Evolutionary conservation across 768 basidiomycete species (phyloP), one percentile per base, ranked within the genome.

Genomic region (Lentinula aciculospora): DNA sequence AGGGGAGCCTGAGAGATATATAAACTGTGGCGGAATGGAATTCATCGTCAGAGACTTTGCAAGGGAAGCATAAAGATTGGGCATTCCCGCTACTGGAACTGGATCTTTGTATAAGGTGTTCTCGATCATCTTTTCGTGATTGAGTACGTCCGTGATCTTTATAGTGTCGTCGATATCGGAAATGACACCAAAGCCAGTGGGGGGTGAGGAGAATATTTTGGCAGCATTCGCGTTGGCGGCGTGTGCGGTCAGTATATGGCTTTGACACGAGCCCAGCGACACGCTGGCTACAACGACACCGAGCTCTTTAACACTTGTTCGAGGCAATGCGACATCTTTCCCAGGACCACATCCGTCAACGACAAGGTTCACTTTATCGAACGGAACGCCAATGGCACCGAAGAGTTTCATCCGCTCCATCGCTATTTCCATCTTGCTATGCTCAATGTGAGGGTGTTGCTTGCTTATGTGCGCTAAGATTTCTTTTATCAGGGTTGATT

Each of bases 141-240:
- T 67, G 28, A 76, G 69, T 21, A 71, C 73, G 57, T 77, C 65
- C 0, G 76, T 71, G 13, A 77, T 62, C 60, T 79, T 79, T 39
- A 79, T 65, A 1, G 75, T 78, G 59, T 76, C 76, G 60, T 78
- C 75, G 55, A 77, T 74, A 62, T 78, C 76, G 55, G 77, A 78
- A 36, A 78, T 76, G 21, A 77, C 71, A 5, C 75, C 76, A 59
- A 75, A 76, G 0, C 76, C 75, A 39, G 66, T 67, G 44, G 75
- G 60, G 13, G 68, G 59, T 8, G 75, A 74, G 17, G 65, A 61
- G 61, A 75, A 78, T 4, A 78, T 59, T 0, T 64, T 72, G 7
- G 69, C 69, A 21, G 54, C 0, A 50, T 62, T 48, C 68, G 63
- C 19, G 56, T 57, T 42, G 4, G 27, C 19, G 19, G 9, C 17